These are phyloP conservation scores for Thinopyrum elongatum DNA, from an alignment of 176 grass and related monocot species.

Conservation along the genomic window DNA sequence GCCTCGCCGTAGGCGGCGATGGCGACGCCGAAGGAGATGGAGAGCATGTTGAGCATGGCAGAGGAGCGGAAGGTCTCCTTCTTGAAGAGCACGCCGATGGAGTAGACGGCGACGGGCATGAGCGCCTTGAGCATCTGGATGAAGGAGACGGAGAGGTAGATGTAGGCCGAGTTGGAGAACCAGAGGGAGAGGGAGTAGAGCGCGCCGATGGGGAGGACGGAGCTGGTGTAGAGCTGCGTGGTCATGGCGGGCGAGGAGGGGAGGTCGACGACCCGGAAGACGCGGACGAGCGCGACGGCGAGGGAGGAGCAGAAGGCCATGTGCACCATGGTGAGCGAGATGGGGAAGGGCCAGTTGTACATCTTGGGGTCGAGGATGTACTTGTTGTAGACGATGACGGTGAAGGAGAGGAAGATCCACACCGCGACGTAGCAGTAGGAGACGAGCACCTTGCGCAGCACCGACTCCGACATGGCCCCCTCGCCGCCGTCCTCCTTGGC, in stretches of 20 bases:
- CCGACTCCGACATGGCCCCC: conserved; percentile 56
- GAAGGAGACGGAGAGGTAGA: conserved; percentile 99
- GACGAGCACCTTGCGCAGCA: conserved; percentile 81
- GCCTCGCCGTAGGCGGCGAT: conserved; percentile 89
- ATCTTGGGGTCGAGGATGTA: conserved; percentile 99
- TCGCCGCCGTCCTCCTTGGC: conserved; percentile 45
- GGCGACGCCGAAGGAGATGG: conserved; percentile 89
- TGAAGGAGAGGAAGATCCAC: conserved; percentile 95
- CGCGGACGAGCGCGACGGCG: conserved; percentile 73
- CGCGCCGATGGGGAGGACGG: conserved; percentile 86
- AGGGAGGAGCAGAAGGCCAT: conserved; percentile 94
- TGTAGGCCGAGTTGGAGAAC: conserved; percentile 99
- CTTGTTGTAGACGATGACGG: conserved; percentile 99
- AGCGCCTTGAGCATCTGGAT: conserved; percentile 99
- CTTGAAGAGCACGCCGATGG: conserved; percentile 73
- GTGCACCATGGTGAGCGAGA: conserved; percentile 96
- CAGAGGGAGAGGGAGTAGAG: conserved; percentile 94
- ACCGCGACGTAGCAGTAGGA: conserved; percentile 92
- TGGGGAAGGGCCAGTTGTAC: conserved; percentile 97
- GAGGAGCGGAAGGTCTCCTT: conserved; percentile 72
- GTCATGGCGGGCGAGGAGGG: conserved; percentile 70
- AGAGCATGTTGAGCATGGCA: conserved; percentile 96
- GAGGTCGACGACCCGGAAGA: conserved; percentile 71
- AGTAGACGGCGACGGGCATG: conserved; percentile 97
- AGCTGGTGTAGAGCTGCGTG: conserved; percentile 59